Conservation (phyloP, 2,329 filamentous ascomycete genomes). For the Colletotrichum orbiculare region DNA sequence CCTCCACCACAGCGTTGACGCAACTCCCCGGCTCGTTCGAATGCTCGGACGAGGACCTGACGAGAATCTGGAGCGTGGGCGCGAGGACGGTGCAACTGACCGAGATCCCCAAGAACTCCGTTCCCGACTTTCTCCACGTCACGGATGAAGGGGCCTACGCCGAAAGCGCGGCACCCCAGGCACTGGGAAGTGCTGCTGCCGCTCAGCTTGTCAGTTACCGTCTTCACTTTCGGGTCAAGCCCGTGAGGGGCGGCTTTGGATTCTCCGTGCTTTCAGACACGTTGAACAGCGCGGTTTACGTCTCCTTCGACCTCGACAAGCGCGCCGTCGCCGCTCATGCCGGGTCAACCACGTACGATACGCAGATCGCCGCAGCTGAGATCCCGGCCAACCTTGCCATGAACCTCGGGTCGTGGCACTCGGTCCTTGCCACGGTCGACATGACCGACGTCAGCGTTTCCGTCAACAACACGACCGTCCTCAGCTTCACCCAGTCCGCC, state of each 20-base stretch:
- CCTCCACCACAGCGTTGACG: slow-evolving; percentile 39
- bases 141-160: slow-evolving; percentile 43
- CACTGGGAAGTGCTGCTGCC: slow-evolving; percentile 34
- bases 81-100: slow-evolving; percentile 47
- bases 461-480: slow-evolving; percentile 37
- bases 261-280: slow-evolving; percentile 46
- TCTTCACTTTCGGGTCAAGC: slow-evolving; percentile 43
- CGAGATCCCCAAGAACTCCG: slow-evolving; percentile 42
- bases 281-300: slow-evolving; percentile 44
- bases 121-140: slow-evolving; percentile 44
- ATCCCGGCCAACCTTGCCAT: slow-evolving; percentile 18
- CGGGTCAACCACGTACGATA: slow-evolving; percentile 32
- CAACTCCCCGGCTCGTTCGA: slow-evolving; percentile 44
- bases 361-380: not conserved
- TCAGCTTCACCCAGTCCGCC: slow-evolving; percentile 43
- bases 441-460: slow-evolving; percentile 38
- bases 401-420: slow-evolving; percentile 28
- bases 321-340: slow-evolving; percentile 34
- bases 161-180: slow-evolving; percentile 43
- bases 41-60: slow-evolving; percentile 43
- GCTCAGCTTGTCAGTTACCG: slow-evolving; percentile 39
- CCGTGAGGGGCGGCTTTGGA: slow-evolving; percentile 42
- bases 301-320: slow-evolving; percentile 40
- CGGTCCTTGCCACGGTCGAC: slow-evolving; percentile 33
- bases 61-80: slow-evolving; percentile 44